These are phyloP conservation scores for Sphaerulina musiva DNA, from an alignment of 2,329 filamentous ascomycete species.

Conservation along the genomic window DNA sequence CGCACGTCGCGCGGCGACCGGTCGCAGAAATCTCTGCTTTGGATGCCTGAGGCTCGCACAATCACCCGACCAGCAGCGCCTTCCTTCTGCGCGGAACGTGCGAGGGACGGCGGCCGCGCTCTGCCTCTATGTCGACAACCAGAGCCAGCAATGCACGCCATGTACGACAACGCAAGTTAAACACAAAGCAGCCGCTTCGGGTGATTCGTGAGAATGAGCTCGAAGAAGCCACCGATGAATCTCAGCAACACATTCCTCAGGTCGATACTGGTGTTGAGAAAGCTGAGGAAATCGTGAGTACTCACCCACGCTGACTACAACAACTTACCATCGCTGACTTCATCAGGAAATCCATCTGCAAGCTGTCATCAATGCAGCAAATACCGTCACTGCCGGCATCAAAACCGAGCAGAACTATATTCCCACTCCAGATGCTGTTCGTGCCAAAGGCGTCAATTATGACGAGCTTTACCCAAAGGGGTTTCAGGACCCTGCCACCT, in stretches of 20 bases:
- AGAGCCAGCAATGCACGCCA: slow-evolving; percentile 34
- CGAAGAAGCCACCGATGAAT: slow-evolving; percentile 70
- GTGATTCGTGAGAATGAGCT: slow-evolving; percentile 88
- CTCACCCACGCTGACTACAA: slow-evolving; percentile 7
- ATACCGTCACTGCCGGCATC: slow-evolving; percentile 48
- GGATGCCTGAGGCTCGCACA: slow-evolving; percentile 3
- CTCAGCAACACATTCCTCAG: slow-evolving; percentile 71
- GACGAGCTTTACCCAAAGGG: slow-evolving; percentile 74
- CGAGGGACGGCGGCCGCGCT: slow-evolving; percentile 8
- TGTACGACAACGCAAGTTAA: slow-evolving; percentile 81
- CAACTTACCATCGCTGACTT: slow-evolving; percentile 20
- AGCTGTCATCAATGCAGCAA: slow-evolving; percentile 64
- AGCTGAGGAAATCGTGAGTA: slow-evolving; percentile 90
- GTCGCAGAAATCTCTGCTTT: slow-evolving; percentile 5
- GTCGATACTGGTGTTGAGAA: slow-evolving; percentile 97
- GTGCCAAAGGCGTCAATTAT: slow-evolving; percentile 65
- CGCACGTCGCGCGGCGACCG: background rate
- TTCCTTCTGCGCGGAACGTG: slow-evolving; percentile 4
- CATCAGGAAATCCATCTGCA: slow-evolving; percentile 88
- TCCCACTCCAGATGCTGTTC: slow-evolving; percentile 59
- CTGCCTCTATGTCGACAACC: slow-evolving; percentile 22
- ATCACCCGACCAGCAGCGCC: background rate
- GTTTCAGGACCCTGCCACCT: slow-evolving; percentile 80
- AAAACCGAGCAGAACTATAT: slow-evolving; percentile 58
- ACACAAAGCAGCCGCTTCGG: slow-evolving; percentile 77